phyloP scores from a whole-genome alignment of 331 rosid genomes.

The Quercus lobata region DNA sequence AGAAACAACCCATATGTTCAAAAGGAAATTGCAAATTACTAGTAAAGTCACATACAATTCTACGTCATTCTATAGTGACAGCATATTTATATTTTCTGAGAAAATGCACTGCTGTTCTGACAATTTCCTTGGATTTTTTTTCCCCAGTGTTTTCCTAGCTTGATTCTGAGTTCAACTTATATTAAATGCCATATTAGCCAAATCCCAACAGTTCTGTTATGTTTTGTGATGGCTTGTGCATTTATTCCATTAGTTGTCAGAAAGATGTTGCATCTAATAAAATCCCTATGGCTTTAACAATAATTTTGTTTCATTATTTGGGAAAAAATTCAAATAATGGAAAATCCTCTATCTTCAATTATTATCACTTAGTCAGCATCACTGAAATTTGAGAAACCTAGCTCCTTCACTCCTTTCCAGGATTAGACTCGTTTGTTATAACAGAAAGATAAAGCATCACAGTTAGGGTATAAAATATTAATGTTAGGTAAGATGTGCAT shows the following conservation, averaged over 20 bases:
- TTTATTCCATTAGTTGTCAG: not conserved
- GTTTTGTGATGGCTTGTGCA: not conserved
- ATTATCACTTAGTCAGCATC: slow-evolving; percentile 9
- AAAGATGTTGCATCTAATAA: not conserved
- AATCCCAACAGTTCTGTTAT: not conserved
- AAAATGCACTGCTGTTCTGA: not conserved
- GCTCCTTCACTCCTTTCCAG: not conserved
- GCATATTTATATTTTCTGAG: not conserved
- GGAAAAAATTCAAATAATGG: slow-evolving; percentile 6
- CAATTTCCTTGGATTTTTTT: not conserved
- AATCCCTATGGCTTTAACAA: not conserved
- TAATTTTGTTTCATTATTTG: slow-evolving; percentile 2
- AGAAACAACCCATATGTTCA: not conserved
- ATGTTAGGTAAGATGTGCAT: slow-evolving; percentile 20
- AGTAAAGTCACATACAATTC: too few relatives aligned
- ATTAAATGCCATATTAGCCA: not conserved
- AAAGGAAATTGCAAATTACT: too few relatives aligned
- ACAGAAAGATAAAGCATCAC: slow-evolving; percentile 13
- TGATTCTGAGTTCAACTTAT: not conserved
- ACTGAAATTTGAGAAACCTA: not conserved
- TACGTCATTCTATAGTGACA: too few relatives aligned
- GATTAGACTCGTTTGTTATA: not conserved
- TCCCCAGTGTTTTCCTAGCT: not conserved
- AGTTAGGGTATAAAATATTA: not conserved
- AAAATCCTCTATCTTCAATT: not conserved